Conservation (phyloP, 768 basidiomycete species). For the Mycena maculata region DNA sequence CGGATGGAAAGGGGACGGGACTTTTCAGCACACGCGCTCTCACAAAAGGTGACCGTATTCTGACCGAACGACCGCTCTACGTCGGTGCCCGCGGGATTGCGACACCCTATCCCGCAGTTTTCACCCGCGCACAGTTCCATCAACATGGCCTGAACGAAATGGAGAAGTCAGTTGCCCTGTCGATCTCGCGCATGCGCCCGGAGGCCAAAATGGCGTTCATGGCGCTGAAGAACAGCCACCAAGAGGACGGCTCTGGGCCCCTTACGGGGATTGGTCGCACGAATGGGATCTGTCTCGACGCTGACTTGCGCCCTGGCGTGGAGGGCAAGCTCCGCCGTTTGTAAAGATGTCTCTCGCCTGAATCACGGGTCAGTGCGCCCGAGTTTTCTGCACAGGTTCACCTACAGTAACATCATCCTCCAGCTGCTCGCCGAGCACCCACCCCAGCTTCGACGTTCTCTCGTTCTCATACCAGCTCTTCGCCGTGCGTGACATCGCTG, state of each 20-base stretch:
- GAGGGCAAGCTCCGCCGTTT: conserved; percentile 39
- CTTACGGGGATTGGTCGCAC: conserved; percentile 48
- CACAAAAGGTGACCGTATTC: conserved; percentile 45
- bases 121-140: background rate
- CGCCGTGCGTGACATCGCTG: conserved; percentile 43
- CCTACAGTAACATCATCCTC: background rate
- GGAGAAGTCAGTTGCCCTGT: conserved; percentile 37
- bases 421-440: conserved; percentile 38
- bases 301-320: conserved; percentile 30
- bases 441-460: conserved; percentile 36
- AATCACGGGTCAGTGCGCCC: conserved; percentile 48
- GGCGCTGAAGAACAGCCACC: conserved; percentile 40
- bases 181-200: conserved; percentile 41
- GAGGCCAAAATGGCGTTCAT: conserved; percentile 37
- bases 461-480: conserved; percentile 45
- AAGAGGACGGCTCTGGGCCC: conserved; percentile 48
- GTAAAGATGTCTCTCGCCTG: conserved; percentile 47
- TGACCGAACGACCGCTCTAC: conserved; percentile 53
- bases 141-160: conserved; percentile 27
- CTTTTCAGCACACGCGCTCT: conserved; percentile 46
- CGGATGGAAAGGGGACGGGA: conserved; percentile 43
- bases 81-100: conserved; percentile 37
- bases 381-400: background rate
- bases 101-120: background rate
- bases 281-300: conserved; percentile 44